Base-by-base conservation (phyloP, 1,139 yeast species). In the Candida buenavistaensis region DNA sequence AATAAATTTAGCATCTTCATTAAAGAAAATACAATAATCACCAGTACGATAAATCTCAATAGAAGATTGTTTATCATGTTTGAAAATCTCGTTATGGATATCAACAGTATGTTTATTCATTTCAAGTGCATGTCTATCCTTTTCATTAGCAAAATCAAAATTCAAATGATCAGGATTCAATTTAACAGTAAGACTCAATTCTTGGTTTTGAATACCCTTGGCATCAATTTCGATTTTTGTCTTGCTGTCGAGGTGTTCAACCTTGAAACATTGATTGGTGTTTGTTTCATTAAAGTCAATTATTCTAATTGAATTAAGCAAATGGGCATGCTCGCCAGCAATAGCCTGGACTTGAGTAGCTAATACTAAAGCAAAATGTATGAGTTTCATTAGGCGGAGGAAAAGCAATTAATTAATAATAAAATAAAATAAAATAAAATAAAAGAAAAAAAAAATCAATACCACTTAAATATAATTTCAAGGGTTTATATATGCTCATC, bases 131-230 rank as follows among this genome's bases (percentile, higher is more conserved):
- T 5, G 23, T 17, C 30, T 16, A 19, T 27, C 30, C n/a, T 27
- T 19, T 5, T 14, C 23, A 20, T 27, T 27, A 4, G 23, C 23
- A 27, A 27, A 27, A 20, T 27, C 30, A 27, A 27, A 27, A 6
- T 16, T 17, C 23, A 27, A 10, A 7, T 13, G 15, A 8, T 27
- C 23, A 12, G 30, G 19, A 19, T 27, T 13, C 10, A 11, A 12
- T 13, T 17, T 27, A 14, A 27, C 15, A 17, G 11, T 27, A 12
- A 27, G 16, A 9, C 12, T 14, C 15, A 27, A 15, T 4, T 11
- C 12, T 14, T 27, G 30, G 14, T 19, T 19, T 17, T 27, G 13
- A 14, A 27, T 27, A 3, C 30, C 30, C 19, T 27, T 23, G 4
- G 20, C 23, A 17, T 17, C 22, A 20, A 27, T 19, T 8, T 27